phyloP scores from a whole-genome alignment of 2,329 filamentous ascomycete genomes.

The Tolypocladium sp. region DNA sequence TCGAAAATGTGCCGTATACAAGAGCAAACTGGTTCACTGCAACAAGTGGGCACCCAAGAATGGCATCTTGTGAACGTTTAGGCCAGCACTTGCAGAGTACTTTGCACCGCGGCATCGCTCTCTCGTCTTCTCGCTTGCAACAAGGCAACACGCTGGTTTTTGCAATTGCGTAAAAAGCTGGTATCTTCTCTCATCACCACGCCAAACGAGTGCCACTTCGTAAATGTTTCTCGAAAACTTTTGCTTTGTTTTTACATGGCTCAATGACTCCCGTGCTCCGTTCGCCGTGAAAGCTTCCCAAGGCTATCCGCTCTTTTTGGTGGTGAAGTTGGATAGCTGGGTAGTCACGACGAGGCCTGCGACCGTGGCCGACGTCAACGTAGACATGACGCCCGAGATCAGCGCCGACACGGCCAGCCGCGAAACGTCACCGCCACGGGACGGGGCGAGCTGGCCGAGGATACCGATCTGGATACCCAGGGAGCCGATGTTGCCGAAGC shows the following conservation, averaged over 20 bases:
- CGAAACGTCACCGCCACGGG: slow-evolving; percentile 65
- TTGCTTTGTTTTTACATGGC: background rate
- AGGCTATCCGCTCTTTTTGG: background rate
- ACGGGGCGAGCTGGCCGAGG: slow-evolving; percentile 69
- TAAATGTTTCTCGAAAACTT: background rate
- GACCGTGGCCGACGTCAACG: slow-evolving; percentile 68
- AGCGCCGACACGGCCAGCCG: slow-evolving; percentile 69
- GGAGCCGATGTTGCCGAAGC: slow-evolving; percentile 79
- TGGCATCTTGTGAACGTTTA: background rate
- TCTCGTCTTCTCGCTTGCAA: background rate
- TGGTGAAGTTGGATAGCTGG: slow-evolving; percentile 16
- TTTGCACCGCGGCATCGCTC: background rate
- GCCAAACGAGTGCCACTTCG: background rate
- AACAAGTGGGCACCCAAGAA: background rate
- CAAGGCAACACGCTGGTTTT: background rate
- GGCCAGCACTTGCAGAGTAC: background rate
- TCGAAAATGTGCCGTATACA: background rate
- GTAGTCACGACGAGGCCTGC: slow-evolving; percentile 65
- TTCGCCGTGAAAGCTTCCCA: background rate
- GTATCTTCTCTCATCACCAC: background rate
- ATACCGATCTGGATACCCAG: slow-evolving; percentile 87
- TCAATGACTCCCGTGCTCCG: background rate
- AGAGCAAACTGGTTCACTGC: background rate
- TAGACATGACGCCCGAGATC: slow-evolving; percentile 68
- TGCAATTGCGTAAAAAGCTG: background rate